Evolutionary conservation across 1,139 yeast species (phyloP), one percentile per base, ranked within the genome.

Genomic region (Yamadazyma triangularis): DNA sequence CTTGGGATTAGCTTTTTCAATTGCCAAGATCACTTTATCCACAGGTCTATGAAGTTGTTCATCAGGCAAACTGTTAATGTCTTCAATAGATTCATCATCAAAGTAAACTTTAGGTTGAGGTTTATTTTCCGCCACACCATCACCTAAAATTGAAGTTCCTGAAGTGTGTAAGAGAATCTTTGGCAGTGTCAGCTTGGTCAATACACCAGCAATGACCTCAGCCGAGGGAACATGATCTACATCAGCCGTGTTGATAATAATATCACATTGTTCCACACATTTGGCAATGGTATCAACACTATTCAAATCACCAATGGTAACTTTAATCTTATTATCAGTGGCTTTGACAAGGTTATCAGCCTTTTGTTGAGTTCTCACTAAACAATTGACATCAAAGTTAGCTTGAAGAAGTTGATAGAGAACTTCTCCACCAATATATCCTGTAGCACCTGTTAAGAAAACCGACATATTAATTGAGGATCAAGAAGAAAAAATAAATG

Each of bases 121-220:
- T 34, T 50, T 44, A 2, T 48, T 45, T 2, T 44, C 33, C 5
- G 39, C 31, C 12, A 60, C 44, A 2, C 39, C 48, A 33, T 63
- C 69, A 3, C 53, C 53, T 19, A 53, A 8, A 15, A 62, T 44
- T 7, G 63, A 54, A 1, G 68, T 61, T 8, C 72, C 71, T 2
- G 70, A 60, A 21, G 69, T 64, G 32, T 64, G 71, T 29, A 65
- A 44, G 23, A 60, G 48, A 23, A 60, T 36, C 4, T 63, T 58
- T 12, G 44, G 46, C 3, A 32, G 32, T 24, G 45, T 50, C 33
- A 48, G 48, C 10, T 36, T 34, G 11, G 29, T 24, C 30, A 53
- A 45, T 4, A 41, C 45, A 4, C 45, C 35, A 8, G 48, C 29
- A 24, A 60, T 35, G 4, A 46, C 46, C 27, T 55, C 40, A n/a